phyloP scores from a whole-genome alignment of 805 yeast species.

The Metschnikowia anglica region DNA sequence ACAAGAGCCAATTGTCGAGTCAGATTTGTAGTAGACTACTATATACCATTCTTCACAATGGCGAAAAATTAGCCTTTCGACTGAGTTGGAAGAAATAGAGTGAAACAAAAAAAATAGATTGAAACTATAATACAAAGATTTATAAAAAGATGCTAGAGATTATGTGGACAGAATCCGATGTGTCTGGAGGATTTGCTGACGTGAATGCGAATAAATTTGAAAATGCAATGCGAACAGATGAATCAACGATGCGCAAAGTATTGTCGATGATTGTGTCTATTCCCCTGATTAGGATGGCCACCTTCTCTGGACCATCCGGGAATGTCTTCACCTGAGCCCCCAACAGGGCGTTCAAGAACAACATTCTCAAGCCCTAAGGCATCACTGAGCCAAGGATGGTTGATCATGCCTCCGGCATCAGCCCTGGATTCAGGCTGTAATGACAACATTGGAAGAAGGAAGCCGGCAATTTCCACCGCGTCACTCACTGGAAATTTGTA shows the following conservation, averaged over 20 bases:
- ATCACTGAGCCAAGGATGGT: slow-evolving; percentile 82
- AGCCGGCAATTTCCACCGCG: slow-evolving; percentile 71
- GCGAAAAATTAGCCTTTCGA: not conserved
- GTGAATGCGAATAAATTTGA: slow-evolving; percentile 6
- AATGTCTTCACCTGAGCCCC: slow-evolving; percentile 83
- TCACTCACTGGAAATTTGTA: slow-evolving; percentile 57
- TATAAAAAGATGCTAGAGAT: slow-evolving; percentile 5
- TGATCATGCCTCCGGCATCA: slow-evolving; percentile 94
- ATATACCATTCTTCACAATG: not conserved
- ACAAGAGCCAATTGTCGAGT: not conserved
- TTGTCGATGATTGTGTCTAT: slow-evolving; percentile 17
- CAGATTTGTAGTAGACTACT: not conserved
- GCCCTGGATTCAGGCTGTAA: slow-evolving; percentile 79
- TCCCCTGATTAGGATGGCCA: slow-evolving; percentile 11
- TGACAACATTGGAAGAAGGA: slow-evolving; percentile 78
- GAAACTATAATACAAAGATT: slow-evolving; percentile 8
- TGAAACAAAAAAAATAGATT: not conserved
- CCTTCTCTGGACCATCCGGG: slow-evolving; percentile 86
- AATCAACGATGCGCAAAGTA: slow-evolving; percentile 5
- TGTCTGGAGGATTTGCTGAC: not conserved
- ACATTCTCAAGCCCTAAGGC: slow-evolving; percentile 74
- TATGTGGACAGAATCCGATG: slow-evolving; percentile 6
- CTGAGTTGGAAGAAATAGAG: not conserved
- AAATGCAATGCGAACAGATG: not conserved
- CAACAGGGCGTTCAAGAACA: slow-evolving; percentile 67